phyloP scores from a whole-genome alignment of 1,139 yeast genomes.

The Blastobotrys arbuscula region DNA sequence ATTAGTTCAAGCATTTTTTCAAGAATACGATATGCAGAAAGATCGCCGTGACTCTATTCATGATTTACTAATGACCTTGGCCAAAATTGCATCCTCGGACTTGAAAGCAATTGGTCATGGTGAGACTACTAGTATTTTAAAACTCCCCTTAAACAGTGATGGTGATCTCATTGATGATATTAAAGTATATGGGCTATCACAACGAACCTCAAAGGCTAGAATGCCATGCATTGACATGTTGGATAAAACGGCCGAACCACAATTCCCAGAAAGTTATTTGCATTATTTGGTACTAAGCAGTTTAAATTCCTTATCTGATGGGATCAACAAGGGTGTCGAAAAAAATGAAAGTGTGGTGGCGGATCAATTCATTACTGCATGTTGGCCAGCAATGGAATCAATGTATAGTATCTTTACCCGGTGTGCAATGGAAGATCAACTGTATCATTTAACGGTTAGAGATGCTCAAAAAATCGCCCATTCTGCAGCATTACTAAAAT shows the following conservation, averaged over 20 bases:
- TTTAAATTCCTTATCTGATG: conserved; percentile 57
- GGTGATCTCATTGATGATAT: conserved; percentile 16
- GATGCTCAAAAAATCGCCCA: conserved; percentile 77
- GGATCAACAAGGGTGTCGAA: conserved; percentile 43
- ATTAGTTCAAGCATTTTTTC: conserved; percentile 48
- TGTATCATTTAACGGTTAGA: conserved; percentile 52
- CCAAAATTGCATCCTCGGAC: conserved; percentile 26
- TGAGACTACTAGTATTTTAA: conserved; percentile 20
- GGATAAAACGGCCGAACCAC: conserved; percentile 69
- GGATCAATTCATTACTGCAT: conserved; percentile 35
- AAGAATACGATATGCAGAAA: conserved; percentile 53
- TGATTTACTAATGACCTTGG: conserved; percentile 49
- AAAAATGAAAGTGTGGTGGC: neutral
- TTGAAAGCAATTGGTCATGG: conserved; percentile 26
- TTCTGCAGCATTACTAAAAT: conserved; percentile 68
- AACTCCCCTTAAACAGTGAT: conserved; percentile 13
- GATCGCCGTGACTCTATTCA: conserved; percentile 58
- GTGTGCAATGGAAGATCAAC: conserved; percentile 61
- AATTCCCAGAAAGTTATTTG: conserved; percentile 57
- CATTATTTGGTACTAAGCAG: conserved; percentile 54
- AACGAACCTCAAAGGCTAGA: conserved; percentile 40
- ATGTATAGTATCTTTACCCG: conserved; percentile 52
- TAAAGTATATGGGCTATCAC: conserved; percentile 23
- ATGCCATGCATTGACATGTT: conserved; percentile 63
- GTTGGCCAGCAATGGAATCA: conserved; percentile 44